phyloP scores from a whole-genome alignment of 441 rosid species.

The Gossypium schwendimanii region DNA sequence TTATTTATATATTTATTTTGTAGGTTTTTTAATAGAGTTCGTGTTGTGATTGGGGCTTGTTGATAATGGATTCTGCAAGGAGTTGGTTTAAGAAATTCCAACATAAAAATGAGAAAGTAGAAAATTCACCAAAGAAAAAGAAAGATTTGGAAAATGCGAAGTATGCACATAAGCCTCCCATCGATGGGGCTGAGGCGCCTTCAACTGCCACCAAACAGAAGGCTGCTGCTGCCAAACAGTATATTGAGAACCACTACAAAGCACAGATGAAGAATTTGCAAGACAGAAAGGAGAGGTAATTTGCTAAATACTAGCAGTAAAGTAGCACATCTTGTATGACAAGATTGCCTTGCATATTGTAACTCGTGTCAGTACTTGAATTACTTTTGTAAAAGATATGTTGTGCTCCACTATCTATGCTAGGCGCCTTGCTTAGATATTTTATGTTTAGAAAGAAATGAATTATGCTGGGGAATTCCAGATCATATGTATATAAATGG shows the following conservation, averaged over 20 bases:
- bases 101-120: constrained; percentile 22
- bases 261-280: constrained; percentile 37
- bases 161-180: constrained; percentile 25
- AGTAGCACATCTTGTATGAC: constrained; percentile 5
- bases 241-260: constrained; percentile 46
- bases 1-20: background rate
- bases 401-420: background rate
- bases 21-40: background rate
- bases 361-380: background rate
- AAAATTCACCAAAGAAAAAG: constrained; percentile 26
- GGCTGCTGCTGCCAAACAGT: constrained; percentile 46
- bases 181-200: constrained; percentile 33
- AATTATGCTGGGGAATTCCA: background rate
- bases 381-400: background rate
- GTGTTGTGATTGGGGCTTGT: background rate
- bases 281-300: constrained; percentile 41
- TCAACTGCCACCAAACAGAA: constrained; percentile 39
- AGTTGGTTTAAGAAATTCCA: constrained; percentile 39
- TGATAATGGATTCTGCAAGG: constrained; percentile 34
- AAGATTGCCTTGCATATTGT: background rate
- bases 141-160: constrained; percentile 29
- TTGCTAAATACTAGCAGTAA: background rate
- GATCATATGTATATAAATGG: background rate
- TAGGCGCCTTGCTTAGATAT: background rate
- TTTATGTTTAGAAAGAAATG: background rate